phyloP scores from a whole-genome alignment of 2,329 filamentous ascomycete species.

The Lasiodiplodia sp. region DNA sequence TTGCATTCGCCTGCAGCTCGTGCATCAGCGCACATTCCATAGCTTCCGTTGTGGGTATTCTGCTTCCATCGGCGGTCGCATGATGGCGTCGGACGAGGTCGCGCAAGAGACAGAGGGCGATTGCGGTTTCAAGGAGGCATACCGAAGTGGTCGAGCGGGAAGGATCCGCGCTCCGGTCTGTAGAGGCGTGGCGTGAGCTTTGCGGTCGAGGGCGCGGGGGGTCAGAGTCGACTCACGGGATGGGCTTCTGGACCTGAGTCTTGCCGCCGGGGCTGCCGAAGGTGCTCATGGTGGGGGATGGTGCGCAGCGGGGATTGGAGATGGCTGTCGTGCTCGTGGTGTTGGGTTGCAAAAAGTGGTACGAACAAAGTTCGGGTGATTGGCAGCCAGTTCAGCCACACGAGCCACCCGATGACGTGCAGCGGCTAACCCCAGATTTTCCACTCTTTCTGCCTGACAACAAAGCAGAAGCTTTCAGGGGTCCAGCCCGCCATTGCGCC shows the following conservation, averaged over 20 bases:
- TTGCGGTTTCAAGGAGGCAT: conserved; percentile 33
- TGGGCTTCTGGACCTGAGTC: conserved; percentile 70
- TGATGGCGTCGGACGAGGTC: not conserved
- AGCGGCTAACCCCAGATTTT: conserved; percentile 19
- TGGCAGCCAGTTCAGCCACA: not conserved
- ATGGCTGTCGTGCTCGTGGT: not conserved
- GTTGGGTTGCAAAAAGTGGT: conserved; percentile 15
- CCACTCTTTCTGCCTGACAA: conserved; percentile 10
- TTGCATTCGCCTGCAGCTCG: conserved; percentile 81
- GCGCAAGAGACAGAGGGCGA: not conserved
- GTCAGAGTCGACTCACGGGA: conserved; percentile 63
- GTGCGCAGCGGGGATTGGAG: not conserved
- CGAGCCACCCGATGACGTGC: conserved; percentile 19
- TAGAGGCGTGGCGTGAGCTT: not conserved
- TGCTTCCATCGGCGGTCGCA: not conserved
- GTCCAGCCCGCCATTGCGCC: not conserved
- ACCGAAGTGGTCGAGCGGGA: conserved; percentile 95
- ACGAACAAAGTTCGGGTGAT: conserved; percentile 16
- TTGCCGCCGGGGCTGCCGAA: conserved; percentile 76
- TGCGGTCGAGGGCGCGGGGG: not conserved
- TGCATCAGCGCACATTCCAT: not conserved
- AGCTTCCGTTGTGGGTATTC: not conserved
- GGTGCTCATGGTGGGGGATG: conserved; percentile 58
- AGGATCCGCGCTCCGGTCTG: conserved; percentile 89
- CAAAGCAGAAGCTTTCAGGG: conserved; percentile 8